Base-by-base conservation (phyloP, 192 early-diverging fungal species). In the Podila clonocystis region DNA sequence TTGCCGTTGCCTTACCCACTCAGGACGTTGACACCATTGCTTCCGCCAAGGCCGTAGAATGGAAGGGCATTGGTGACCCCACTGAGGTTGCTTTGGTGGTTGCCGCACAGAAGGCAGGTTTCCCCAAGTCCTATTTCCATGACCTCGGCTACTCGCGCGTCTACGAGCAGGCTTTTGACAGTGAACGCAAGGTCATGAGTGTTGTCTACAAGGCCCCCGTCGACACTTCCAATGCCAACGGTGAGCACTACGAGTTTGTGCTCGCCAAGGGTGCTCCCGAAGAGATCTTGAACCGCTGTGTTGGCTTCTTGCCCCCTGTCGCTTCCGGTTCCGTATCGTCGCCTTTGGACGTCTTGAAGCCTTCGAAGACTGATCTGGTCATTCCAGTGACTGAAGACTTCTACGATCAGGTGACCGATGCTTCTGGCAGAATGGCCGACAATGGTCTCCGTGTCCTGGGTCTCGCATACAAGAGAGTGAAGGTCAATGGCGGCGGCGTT, bases 141-240 rank as follows among this genome's bases (percentile, higher is more conserved):
- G 61, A 73, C 30, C 61, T 83, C 4, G 90, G 88, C 17, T 82
- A 93, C 26, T 78, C 64, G 13, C 93, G 93, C 62, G 64, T 87
- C 9, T 92, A 89, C 20, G 96, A 97, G 77, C 91, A 94, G 60
- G 90, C 95, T 3, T 98, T 98, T 74, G 94, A 97, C 83, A 92
- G 93, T 71, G 96, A 97, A 69, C 91, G 96, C 58, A 99, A 99
- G 83, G 88, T 95, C 48, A 98, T 98, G 97, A 94, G 92, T 85
- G 91, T 93, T 20, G 84, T 97, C 1, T 95, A 91, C 82, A 82
- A 87, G 58, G 76, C 87, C 67, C 61, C 73, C 6, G 24, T 75
- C 5, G 72, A 67, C 13, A 31, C 19, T 11, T 45, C 17, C 28
- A 64, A 38, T 19, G 22, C 7, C 3, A 30, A 70, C 22, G 74